Percentiles rank a stretch among this genome's conserved stretches.
These are phyloP conservation scores for Ascochyta fabae DNA, from an alignment of 2,329 filamentous ascomycete genomes.

Conservation along the genomic window DNA sequence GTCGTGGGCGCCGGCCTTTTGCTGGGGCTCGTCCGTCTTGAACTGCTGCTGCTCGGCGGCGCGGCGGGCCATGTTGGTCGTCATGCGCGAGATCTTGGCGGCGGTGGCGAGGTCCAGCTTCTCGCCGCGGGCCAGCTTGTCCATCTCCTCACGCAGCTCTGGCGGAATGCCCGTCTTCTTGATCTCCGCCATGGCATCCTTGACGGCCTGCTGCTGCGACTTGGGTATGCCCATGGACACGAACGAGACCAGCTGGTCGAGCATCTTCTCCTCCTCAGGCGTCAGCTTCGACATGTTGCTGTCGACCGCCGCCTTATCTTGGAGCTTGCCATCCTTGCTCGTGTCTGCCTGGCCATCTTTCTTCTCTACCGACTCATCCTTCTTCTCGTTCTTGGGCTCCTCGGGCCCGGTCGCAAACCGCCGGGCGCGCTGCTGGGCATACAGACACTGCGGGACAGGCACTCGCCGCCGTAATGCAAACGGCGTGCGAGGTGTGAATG, in stretches of 20 bases:
- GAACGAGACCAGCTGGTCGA: conserved; percentile 64
- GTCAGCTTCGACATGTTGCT: conserved; percentile 55
- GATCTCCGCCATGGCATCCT: conserved; percentile 67
- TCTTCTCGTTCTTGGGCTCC: conserved; percentile 42
- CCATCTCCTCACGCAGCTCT: conserved; percentile 70
- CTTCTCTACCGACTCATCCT: conserved; percentile 35
- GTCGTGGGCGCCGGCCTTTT: conserved; percentile 55
- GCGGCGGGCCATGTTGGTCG: conserved; percentile 63
- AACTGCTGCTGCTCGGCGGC: conserved; percentile 50
- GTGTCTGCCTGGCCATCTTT: conserved; percentile 43
- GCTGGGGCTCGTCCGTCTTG: conserved; percentile 41
- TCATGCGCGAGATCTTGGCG: conserved; percentile 65
- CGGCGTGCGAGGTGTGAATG: conserved; percentile 58
- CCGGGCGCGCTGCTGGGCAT: conserved; percentile 52
- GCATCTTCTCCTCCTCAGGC: conserved; percentile 61
- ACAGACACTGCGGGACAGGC: conserved; percentile 52
- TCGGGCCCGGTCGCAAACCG: conserved; percentile 51
- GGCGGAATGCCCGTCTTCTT: conserved; percentile 72
- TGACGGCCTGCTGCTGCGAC: conserved; percentile 65
- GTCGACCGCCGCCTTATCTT: conserved; percentile 50
- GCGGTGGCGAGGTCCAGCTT: conserved; percentile 61
- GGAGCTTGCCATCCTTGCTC: conserved; percentile 42
- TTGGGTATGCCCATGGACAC: conserved; percentile 66
- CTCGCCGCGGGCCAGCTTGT: conserved; percentile 59
- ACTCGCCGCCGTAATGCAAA: conserved; percentile 44